Evolutionary conservation across 768 basidiomycete genomes (phyloP), one percentile per base, ranked within the genome.

Genomic region (Sarcodon aspratus): DNA sequence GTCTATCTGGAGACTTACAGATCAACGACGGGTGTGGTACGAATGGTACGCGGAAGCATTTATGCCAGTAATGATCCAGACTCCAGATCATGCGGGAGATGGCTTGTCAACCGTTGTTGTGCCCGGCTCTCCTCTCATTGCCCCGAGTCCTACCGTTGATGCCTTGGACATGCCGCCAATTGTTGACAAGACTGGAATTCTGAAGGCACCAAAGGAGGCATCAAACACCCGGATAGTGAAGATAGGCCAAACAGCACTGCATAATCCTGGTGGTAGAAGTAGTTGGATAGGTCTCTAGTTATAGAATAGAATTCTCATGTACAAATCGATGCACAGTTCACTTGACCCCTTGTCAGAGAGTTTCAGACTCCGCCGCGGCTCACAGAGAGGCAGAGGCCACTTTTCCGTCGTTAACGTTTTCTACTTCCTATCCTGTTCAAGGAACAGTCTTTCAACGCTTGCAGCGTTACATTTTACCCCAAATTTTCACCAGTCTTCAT

Each of bases 1-100:
- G 4, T 86, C 86, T 18, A 78, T 99, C 27, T 99, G 96, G 94
- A 82, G 96, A 21, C 66, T 96, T 53, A 95, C 92, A 2, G 88
- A 87, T 63, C 76, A 83, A 49, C 79, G 80, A 13, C 84, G 86
- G 56, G 88, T 99, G 11, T 99, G 96, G 96, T 98, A 98, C 65
- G 96, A 98, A 66, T 99, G 96, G 96, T 83, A 86, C 59, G 93
- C 92, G 0, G 94, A 97, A 59, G 83, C 91, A 13, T 98, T 89
- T 69, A 69, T 98, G 47, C 78, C 86, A 5, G 69, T 83, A 42
- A 37, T 32, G 33, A 44, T 9, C 4, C 45, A 33, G 51, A 52
- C 15, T 50, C 56, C 43, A 43, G 45, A 47, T 44, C 45, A 49
- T 37, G 52, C 49, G 47, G 56, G 46, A 51, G 61, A 50, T 55